phyloP scores from a whole-genome alignment of 495 filamentous ascomycete species.

The Neurospora sp. region DNA sequence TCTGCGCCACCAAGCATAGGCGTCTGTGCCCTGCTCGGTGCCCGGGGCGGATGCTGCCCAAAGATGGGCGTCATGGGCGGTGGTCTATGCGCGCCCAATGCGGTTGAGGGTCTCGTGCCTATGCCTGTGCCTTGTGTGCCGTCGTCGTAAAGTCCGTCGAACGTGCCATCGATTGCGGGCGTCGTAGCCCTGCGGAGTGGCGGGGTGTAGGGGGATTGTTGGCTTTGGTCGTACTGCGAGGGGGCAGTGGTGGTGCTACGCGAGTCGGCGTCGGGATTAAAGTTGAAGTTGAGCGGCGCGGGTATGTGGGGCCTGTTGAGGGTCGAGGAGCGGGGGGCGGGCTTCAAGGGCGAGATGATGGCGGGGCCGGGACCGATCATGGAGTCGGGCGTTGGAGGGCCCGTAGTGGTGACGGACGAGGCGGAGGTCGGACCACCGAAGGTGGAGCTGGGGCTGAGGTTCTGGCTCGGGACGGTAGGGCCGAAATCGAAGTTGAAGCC shows the following conservation, averaged over 20 bases:
- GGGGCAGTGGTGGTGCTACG: slow-evolving; percentile 7
- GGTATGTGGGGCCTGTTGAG: slow-evolving; percentile 14
- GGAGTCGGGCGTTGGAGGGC: background rate
- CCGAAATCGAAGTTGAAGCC: slow-evolving; percentile 27
- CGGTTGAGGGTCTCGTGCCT: background rate
- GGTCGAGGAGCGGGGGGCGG: background rate
- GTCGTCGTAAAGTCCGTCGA: background rate
- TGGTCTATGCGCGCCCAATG: background rate
- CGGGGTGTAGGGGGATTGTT: slow-evolving; percentile 14
- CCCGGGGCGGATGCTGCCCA: background rate
- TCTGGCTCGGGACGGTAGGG: slow-evolving; percentile 14
- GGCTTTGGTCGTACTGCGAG: slow-evolving; percentile 4
- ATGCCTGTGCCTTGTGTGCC: background rate
- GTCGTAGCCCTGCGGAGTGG: slow-evolving; percentile 2
- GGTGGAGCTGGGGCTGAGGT: slow-evolving; percentile 22
- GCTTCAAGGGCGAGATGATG: background rate
- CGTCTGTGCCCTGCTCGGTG: slow-evolving; percentile 4
- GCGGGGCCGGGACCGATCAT: background rate
- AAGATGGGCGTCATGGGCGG: background rate
- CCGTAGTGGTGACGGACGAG: slow-evolving; percentile 2
- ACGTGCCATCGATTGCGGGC: slow-evolving; percentile 3
- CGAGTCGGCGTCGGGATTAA: slow-evolving; percentile 18
- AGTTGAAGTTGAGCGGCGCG: slow-evolving; percentile 18
- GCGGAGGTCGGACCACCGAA: slow-evolving; percentile 14
- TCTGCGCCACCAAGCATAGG: slow-evolving; percentile 6